Percentiles rank a stretch among this genome's conserved stretches.
phyloP scores from a whole-genome alignment of 495 filamentous ascomycete species.

The Talaromyces proteolyticus region DNA sequence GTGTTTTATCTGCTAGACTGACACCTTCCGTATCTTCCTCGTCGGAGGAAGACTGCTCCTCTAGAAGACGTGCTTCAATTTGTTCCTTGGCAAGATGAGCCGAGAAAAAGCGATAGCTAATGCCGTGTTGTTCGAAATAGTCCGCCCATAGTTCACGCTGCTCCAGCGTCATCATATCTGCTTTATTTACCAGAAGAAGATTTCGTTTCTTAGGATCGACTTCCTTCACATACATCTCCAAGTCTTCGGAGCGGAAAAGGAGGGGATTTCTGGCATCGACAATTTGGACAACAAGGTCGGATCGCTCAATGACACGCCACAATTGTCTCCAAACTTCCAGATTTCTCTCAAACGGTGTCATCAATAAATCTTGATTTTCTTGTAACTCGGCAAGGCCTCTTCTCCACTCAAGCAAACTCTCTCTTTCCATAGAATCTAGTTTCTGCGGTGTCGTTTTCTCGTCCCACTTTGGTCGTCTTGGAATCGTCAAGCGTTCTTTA shows the following conservation, averaged over 20 bases:
- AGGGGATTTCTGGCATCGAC: slow-evolving; percentile 95
- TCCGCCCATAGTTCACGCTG: slow-evolving; percentile 84
- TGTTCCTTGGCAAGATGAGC: slow-evolving; percentile 83
- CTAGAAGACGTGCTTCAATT: slow-evolving; percentile 60
- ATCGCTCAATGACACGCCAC: slow-evolving; percentile 97
- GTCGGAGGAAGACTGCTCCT: slow-evolving; percentile 36
- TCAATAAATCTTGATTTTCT: slow-evolving; percentile 85
- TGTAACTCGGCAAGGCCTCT: slow-evolving; percentile 87
- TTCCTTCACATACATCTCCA: slow-evolving; percentile 92
- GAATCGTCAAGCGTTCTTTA: slow-evolving; percentile 74
- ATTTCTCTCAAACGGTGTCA: slow-evolving; percentile 99
- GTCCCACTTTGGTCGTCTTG: slow-evolving; percentile 86
- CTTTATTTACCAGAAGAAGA: slow-evolving; percentile 93
- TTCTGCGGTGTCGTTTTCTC: slow-evolving; percentile 72
- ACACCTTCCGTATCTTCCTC: slow-evolving; percentile 26
- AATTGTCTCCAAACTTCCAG: slow-evolving; percentile 97
- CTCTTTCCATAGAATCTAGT: slow-evolving; percentile 72
- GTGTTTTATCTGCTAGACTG: slow-evolving; percentile 28
- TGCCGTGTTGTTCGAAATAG: slow-evolving; percentile 74
- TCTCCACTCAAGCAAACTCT: slow-evolving; percentile 82
- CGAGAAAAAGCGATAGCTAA: slow-evolving; percentile 94
- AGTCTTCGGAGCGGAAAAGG: slow-evolving; percentile 87
- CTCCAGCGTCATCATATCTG: slow-evolving; percentile 93
- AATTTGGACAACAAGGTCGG: slow-evolving; percentile 95
- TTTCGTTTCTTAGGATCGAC: slow-evolving; percentile 86